Conservation (phyloP, 345 rosid species). For the Mallotus nudiflorus region DNA sequence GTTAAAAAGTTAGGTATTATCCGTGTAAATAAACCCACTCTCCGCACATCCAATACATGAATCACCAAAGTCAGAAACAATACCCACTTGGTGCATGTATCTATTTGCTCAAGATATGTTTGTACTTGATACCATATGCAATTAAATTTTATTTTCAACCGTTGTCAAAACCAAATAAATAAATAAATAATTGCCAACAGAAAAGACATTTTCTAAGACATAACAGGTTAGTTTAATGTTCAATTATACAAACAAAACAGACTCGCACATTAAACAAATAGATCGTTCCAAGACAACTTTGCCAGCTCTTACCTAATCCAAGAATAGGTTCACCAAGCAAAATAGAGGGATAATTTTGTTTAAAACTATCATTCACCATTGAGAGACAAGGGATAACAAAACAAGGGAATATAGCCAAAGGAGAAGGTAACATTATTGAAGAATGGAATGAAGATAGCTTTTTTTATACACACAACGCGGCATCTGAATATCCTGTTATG, state of each 20-base stretch:
- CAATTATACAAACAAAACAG: background rate
- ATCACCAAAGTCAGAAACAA: conserved; percentile 18
- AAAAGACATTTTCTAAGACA: background rate
- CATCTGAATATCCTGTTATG: background rate
- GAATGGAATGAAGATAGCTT: conserved; percentile 4
- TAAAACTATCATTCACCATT: background rate
- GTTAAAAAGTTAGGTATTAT: too few relatives aligned
- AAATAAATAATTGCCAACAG: background rate
- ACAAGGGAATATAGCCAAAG: conserved; percentile 36
- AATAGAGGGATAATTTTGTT: background rate
- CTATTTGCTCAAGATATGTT: conserved; percentile 5
- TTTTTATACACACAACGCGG: background rate
- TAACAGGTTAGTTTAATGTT: background rate
- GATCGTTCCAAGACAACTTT: conserved; percentile 7
- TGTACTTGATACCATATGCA: conserved; percentile 10
- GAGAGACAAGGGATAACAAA: conserved; percentile 15
- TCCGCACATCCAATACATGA: conserved; percentile 5
- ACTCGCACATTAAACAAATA: background rate
- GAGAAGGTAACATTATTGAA: conserved; percentile 45
- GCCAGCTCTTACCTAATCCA: conserved; percentile 30
- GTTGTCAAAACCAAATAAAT: too few relatives aligned
- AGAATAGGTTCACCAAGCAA: background rate
- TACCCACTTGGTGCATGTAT: conserved; percentile 6
- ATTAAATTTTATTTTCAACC: background rate
- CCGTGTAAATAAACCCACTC: too few relatives aligned